phyloP scores from a whole-genome alignment of 768 basidiomycete species.

The Mycena amicta region DNA sequence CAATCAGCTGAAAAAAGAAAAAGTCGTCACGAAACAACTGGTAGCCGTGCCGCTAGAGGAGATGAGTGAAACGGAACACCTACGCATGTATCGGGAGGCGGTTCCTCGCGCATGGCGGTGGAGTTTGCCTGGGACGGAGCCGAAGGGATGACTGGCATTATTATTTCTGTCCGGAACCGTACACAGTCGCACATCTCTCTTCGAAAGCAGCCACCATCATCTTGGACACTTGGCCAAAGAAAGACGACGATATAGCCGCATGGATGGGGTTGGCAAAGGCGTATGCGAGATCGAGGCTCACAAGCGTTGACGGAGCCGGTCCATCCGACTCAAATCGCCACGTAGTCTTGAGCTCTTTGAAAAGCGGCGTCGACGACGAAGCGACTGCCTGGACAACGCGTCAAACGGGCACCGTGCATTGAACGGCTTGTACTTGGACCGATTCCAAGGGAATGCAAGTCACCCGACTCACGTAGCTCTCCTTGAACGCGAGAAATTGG shows the following conservation, averaged over 20 bases:
- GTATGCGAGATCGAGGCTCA: conserved; percentile 83
- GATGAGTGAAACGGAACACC: not conserved
- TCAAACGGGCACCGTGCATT: not conserved
- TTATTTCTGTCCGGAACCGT: conserved; percentile 27
- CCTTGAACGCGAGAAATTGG: conserved; percentile 84
- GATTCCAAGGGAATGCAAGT: conserved; percentile 76
- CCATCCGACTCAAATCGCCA: conserved; percentile 60
- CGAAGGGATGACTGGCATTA: too few relatives aligned
- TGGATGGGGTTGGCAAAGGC: conserved; percentile 88
- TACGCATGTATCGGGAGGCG: not conserved
- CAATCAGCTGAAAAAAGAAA: conserved; percentile 10
- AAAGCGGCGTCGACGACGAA: conserved; percentile 70
- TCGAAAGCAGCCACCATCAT: conserved; percentile 95
- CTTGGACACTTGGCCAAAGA: conserved; percentile 85
- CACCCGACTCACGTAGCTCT: conserved; percentile 86
- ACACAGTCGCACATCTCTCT: conserved; percentile 73
- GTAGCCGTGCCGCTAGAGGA: not conserved
- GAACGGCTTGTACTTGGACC: conserved; percentile 62
- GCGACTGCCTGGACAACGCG: conserved; percentile 61
- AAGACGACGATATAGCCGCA: conserved; percentile 77
- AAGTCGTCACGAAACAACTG: not conserved
- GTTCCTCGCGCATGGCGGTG: conserved; percentile 6
- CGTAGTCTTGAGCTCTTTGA: conserved; percentile 67
- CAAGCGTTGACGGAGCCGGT: conserved; percentile 61
- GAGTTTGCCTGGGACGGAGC: not conserved